A percentile compares a stretch with the other conserved stretches of the same genome.
These are phyloP conservation scores for Penicillium sp. DNA, from an alignment of 2,329 filamentous ascomycete species.

Conservation along the genomic window DNA sequence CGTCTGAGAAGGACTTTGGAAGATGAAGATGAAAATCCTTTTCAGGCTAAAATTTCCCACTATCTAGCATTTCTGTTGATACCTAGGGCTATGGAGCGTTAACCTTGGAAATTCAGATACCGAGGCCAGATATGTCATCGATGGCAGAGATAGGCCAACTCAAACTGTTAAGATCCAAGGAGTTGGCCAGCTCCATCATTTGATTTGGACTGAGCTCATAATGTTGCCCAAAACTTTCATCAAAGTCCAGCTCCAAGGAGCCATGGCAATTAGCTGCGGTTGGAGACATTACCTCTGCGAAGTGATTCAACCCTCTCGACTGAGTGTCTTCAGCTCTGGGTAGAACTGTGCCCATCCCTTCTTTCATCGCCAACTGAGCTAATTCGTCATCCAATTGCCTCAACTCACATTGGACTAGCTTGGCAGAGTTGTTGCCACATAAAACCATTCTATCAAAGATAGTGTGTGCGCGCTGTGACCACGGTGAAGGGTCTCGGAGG, in stretches of 20 bases:
- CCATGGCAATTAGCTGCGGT: neutral
- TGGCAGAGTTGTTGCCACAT: conserved; percentile 46
- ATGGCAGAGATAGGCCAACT: neutral
- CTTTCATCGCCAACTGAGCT: neutral
- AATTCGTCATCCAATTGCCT: conserved; percentile 12
- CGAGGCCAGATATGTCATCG: neutral
- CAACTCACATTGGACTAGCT: conserved; percentile 25
- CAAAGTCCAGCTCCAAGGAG: neutral
- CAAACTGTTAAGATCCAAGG: neutral
- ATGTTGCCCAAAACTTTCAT: neutral
- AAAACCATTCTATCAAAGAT: conserved; percentile 46
- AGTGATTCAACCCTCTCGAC: neutral
- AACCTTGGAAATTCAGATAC: neutral
- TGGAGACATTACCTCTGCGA: neutral
- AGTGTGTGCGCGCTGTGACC: conserved; percentile 14
- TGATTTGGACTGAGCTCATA: neutral
- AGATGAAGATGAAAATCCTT: too few species aligned
- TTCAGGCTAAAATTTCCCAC: too few species aligned
- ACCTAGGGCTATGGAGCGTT: too few species aligned
- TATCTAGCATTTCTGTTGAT: too few species aligned
- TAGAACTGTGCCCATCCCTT: neutral
- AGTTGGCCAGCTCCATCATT: neutral
- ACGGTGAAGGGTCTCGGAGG: conserved; percentile 34
- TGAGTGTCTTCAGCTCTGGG: neutral
- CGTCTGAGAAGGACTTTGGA: too few species aligned